A percentile compares a stretch with the other conserved stretches of the same genome.
Evolutionary conservation across 257 asterid species (phyloP).

Genomic region (Scutellaria baicalensis): DNA sequence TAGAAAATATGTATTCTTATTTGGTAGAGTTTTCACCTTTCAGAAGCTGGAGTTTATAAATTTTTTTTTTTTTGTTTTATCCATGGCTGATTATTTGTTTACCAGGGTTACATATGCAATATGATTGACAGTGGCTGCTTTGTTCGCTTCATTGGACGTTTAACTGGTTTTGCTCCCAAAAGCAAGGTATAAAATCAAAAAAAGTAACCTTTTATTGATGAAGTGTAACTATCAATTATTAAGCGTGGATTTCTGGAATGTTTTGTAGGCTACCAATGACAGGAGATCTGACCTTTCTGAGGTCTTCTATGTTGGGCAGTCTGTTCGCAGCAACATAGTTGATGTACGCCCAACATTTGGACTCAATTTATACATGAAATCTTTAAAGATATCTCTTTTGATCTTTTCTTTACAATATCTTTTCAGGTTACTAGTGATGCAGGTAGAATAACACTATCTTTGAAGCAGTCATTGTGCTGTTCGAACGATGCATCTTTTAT

Average conservation of each 20-base stretch:
- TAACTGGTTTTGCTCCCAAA: constrained; percentile 97
- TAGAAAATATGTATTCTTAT: neutral
- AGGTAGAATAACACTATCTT: constrained; percentile 74
- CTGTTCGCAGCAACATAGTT: constrained; percentile 75
- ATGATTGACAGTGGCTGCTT: constrained; percentile 91
- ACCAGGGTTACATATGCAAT: constrained; percentile 92
- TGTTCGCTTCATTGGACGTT: constrained; percentile 85
- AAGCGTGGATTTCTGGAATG: constrained; percentile 7
- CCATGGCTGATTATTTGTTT: constrained; percentile 19
- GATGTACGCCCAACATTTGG: constrained; percentile 46
- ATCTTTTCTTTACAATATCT: constrained; percentile 10
- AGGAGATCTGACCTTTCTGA: constrained; percentile 57
- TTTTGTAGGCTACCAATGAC: constrained; percentile 78
- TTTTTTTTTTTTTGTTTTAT: constrained; percentile 1
- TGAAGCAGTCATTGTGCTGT: constrained; percentile 81
- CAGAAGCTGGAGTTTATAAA: neutral
- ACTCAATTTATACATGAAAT: constrained; percentile 1
- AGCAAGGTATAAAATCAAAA: constrained; percentile 48
- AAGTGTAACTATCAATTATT: neutral
- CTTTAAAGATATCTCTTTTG: constrained; percentile 1
- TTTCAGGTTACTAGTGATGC: constrained; percentile 67
- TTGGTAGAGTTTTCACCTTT: neutral
- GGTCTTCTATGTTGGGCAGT: constrained; percentile 76
- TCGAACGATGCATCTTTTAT: constrained; percentile 82
- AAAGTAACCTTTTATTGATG: neutral